Evolutionary conservation across 2,329 filamentous ascomycete species (phyloP).

Genomic region (Scytalidium sp.): DNA sequence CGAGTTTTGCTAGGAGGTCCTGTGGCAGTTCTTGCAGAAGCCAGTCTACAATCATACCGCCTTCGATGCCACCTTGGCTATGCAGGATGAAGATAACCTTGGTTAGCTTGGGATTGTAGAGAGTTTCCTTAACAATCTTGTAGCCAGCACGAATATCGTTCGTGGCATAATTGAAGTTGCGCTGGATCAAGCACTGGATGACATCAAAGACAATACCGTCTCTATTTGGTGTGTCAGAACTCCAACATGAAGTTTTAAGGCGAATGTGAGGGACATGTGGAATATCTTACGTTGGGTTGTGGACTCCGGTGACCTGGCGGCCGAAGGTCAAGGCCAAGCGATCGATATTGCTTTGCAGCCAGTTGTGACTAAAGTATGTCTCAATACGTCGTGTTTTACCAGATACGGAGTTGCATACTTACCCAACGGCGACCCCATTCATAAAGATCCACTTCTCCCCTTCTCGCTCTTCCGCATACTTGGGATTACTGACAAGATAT

Average conservation of each 20-base stretch:
- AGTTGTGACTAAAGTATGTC: constrained; percentile 48
- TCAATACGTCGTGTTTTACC: constrained; percentile 6
- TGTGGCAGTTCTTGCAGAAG: constrained; percentile 69
- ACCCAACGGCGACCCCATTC: constrained; percentile 68
- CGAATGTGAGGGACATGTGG: background rate
- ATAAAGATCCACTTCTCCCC: constrained; percentile 78
- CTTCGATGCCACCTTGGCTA: constrained; percentile 75
- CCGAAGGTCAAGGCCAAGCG: constrained; percentile 70
- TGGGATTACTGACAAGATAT: constrained; percentile 46
- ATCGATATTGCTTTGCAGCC: constrained; percentile 69
- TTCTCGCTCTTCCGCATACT: constrained; percentile 48
- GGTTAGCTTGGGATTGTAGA: constrained; percentile 58
- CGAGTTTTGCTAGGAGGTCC: constrained; percentile 63
- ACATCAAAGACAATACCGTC: constrained; percentile 72
- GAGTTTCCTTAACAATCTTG: constrained; percentile 56
- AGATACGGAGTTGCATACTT: constrained; percentile 23
- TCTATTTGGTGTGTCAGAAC: constrained; percentile 17
- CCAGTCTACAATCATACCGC: constrained; percentile 72
- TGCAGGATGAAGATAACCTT: constrained; percentile 75
- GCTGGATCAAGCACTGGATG: constrained; percentile 73
- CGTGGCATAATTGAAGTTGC: constrained; percentile 71
- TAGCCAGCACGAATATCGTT: constrained; percentile 63
- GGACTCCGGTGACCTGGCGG: constrained; percentile 68
- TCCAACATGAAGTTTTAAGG: background rate
- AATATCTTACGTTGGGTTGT: constrained; percentile 62